Evolutionary conservation across 371 early-diverging fungal genomes (phyloP), one percentile per base, ranked within the genome.

Genomic region (Mucor racemosus): DNA sequence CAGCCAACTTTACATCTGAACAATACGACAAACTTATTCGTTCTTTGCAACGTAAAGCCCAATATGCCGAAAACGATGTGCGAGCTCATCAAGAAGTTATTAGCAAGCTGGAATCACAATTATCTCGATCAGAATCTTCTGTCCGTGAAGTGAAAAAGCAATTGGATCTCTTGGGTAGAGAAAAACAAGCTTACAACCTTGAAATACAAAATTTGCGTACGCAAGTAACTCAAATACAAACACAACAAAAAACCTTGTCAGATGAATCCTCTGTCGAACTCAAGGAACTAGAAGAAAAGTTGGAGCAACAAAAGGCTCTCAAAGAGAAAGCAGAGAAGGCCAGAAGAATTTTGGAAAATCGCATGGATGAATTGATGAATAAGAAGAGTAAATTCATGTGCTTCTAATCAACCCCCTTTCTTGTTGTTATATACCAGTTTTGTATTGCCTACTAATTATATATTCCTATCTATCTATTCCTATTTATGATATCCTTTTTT

Each of bases 381-480:
- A 79, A 75, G 68, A 79, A 79, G 68, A 79, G 76, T 74, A 84
- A 84, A 62, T 84, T 84, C 61, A 81, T 84, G 78, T 84, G 84
- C 72, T 82, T 82, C 69, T 82, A 80, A 38, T 48, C 40, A n/a
- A 3, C 7, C n/a, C 17, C 15, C 41, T 5, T 53, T 31, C 53
- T 17, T 57, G 10, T 7, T 36, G 17, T 35, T 13, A 5, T 53
- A 53, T 53, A 53, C 53, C 53, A 31, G 17, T 53, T 53, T 11
- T 53, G 26, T 50, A 53, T 26, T 26, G 38, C 4, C 11, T 11
- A 38, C 38, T 38, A 38, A 38, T 11, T 46, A n/a, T 46, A 46
- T 3, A 8, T 19, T 19, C 46, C 6, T 17, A 46, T 9, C 44
- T 46, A 46, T 46, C 9, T 46, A 46, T 46, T 46, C 19, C 46